Percentiles rank a stretch among this genome's conserved stretches.
Conservation (phyloP, 192 early-diverging fungal species). For the Radiomyces spectabilis region DNA sequence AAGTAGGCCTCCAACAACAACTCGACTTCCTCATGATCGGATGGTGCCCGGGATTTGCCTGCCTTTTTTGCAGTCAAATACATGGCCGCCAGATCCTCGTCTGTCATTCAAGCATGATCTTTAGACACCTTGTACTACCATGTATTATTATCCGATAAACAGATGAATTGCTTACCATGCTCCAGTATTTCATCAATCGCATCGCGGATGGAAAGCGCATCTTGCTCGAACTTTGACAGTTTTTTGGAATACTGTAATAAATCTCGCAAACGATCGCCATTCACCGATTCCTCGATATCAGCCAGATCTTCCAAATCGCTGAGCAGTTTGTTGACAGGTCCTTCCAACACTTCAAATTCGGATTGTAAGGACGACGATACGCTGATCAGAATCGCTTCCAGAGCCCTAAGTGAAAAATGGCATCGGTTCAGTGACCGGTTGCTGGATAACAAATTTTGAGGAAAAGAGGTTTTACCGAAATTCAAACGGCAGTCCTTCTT, state of each 20-base stretch:
- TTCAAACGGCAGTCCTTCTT: conserved; percentile 42
- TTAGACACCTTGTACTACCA: background rate
- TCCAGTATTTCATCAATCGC: conserved; percentile 77
- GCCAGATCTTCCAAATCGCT: conserved; percentile 60
- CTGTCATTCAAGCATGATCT: conserved; percentile 27
- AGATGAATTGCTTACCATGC: conserved; percentile 45
- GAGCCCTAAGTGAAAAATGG: conserved; percentile 49
- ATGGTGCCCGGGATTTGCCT: conserved; percentile 39
- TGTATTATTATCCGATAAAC: background rate
- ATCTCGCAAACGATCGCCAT: conserved; percentile 65
- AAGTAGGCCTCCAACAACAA: conserved; percentile 86
- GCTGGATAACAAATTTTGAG: background rate
- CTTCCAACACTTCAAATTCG: conserved; percentile 60
- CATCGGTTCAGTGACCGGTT: no score
- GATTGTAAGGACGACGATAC: conserved; percentile 61
- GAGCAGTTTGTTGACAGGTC: conserved; percentile 50
- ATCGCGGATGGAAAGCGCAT: conserved; percentile 66
- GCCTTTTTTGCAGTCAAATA: conserved; percentile 77
- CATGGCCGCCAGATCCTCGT: conserved; percentile 88
- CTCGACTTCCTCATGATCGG: conserved; percentile 86
- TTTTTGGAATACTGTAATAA: conserved; percentile 72
- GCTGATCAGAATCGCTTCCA: conserved; percentile 76
- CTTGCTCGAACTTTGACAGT: conserved; percentile 72
- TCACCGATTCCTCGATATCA: conserved; percentile 72
- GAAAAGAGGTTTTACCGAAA: conserved; percentile 32